Percentiles rank a stretch among this genome's conserved stretches.
These are phyloP conservation scores for Hylodesmum podocarpum DNA, from an alignment of 306 rosid genomes.

Conservation along the genomic window DNA sequence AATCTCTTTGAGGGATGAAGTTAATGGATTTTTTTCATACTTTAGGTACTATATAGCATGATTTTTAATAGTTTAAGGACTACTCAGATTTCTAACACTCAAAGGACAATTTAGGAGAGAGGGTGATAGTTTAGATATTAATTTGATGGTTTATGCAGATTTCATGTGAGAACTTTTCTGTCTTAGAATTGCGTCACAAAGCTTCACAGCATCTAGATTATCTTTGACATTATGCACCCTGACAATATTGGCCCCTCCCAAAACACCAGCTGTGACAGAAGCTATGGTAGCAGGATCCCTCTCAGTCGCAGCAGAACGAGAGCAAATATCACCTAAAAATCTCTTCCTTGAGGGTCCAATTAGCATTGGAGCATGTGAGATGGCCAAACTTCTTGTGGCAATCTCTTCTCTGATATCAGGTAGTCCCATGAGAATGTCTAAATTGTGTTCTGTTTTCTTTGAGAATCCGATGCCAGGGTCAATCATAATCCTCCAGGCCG, in stretches of 20 bases:
- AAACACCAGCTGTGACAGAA: constrained; percentile 57
- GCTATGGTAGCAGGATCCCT: constrained; percentile 91
- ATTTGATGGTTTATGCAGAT: too few relatives aligned
- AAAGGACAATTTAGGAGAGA: too few relatives aligned
- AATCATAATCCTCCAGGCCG: constrained; percentile 83
- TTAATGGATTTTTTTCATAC: too few relatives aligned
- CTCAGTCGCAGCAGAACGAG: constrained; percentile 45
- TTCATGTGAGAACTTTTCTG: constrained; percentile 36
- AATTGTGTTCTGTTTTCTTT: constrained; percentile 67
- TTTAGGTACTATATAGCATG: too few relatives aligned
- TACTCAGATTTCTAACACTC: too few relatives aligned
- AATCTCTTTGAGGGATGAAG: too few relatives aligned
- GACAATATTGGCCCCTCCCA: constrained; percentile 81
- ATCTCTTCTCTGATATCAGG: constrained; percentile 61
- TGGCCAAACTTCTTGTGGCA: constrained; percentile 57
- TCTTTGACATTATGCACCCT: constrained; percentile 89
- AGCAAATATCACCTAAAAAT: constrained; percentile 74
- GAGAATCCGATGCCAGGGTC: constrained; percentile 94
- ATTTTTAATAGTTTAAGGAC: too few relatives aligned
- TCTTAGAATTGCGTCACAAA: constrained; percentile 73
- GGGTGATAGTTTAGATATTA: too few relatives aligned
- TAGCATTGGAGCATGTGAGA: constrained; percentile 76
- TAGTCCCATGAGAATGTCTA: constrained; percentile 63
- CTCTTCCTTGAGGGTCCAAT: constrained; percentile 90
- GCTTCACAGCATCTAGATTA: constrained; percentile 71